Evolutionary conservation across 2,329 filamentous ascomycete genomes (phyloP).

Genomic region (Diaporthe helianthi): DNA sequence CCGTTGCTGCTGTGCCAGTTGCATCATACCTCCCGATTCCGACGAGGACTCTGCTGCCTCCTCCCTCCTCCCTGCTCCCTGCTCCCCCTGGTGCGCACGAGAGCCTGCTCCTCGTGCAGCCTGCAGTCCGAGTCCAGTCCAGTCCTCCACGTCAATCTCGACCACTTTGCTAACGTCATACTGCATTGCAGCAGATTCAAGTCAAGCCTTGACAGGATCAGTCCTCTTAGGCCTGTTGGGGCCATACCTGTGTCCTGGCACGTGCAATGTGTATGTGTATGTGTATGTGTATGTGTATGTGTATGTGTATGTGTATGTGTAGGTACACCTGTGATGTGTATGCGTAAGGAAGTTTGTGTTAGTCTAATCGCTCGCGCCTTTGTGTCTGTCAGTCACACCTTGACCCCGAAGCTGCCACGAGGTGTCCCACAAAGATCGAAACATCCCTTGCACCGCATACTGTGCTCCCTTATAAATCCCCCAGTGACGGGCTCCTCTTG

Average conservation of each 20-base stretch:
- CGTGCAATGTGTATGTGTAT: neutral
- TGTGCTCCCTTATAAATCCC: conserved; percentile 3
- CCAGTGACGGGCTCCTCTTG: conserved; percentile 7
- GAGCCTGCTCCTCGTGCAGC: conserved; percentile 6
- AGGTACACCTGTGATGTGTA: neutral
- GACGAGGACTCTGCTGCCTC: neutral
- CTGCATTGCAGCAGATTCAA: conserved; percentile 19
- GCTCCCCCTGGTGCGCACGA: conserved; percentile 4
- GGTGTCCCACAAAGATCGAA: conserved; percentile 26
- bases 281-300: neutral
- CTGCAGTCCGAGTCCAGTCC: conserved; percentile 34
- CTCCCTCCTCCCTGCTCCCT: too few species aligned
- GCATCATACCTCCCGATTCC: conserved; percentile 3
- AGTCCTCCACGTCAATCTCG: conserved; percentile 25
- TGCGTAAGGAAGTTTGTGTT: too few species aligned
- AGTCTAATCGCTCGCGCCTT: too few species aligned
- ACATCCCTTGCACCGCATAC: conserved; percentile 28
- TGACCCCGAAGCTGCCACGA: conserved; percentile 29
- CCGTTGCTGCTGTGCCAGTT: neutral
- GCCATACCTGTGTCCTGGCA: conserved; percentile 5
- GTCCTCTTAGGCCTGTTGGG: neutral
- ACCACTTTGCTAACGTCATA: conserved; percentile 30
- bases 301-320: neutral
- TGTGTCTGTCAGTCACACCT: neutral
- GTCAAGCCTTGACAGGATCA: neutral